Evolutionary conservation across 495 filamentous ascomycete species (phyloP).

Genomic region (Aspergillus cavernicola): DNA sequence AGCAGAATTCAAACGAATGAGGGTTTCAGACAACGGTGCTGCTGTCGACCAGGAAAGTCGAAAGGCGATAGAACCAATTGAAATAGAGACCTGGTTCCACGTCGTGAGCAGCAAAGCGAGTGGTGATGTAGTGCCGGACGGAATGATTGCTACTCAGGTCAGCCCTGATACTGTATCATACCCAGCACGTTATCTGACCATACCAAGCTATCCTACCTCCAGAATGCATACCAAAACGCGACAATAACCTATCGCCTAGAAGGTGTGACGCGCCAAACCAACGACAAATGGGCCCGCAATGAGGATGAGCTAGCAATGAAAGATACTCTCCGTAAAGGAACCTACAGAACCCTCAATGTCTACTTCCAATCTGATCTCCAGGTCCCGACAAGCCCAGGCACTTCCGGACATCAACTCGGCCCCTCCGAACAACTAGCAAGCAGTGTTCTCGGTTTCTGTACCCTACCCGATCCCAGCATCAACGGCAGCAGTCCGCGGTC

Average conservation of each 20-base stretch:
- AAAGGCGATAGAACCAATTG: conserved; percentile 24
- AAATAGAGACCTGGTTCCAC: conserved; percentile 50
- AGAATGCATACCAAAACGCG: conserved; percentile 39
- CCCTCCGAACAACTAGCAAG: conserved; percentile 21
- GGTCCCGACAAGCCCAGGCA: conserved; percentile 16
- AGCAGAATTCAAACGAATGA: conserved; percentile 26
- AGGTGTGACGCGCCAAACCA: conserved; percentile 68
- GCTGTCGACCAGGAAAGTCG: conserved; percentile 21
- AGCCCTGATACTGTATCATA: conserved; percentile 9
- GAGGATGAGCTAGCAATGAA: conserved; percentile 62
- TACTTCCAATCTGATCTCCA: conserved; percentile 51
- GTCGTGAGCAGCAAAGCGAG: conserved; percentile 39
- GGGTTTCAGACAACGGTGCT: conserved; percentile 10
- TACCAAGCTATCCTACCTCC: conserved; percentile 40
- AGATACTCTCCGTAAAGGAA: conserved; percentile 53
- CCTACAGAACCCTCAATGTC: conserved; percentile 47
- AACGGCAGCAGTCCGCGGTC: conserved; percentile 30
- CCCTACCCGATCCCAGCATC: conserved; percentile 38
- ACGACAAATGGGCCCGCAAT: conserved; percentile 64
- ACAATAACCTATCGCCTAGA: conserved; percentile 55
- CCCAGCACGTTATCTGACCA: neutral
- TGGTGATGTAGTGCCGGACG: conserved; percentile 29
- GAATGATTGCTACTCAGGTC: conserved; percentile 44
- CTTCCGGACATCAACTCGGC: conserved; percentile 7
- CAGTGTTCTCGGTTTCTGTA: conserved; percentile 49